Evolutionary conservation across 129 eudicot species (phyloP).

Genomic region (Escallonia rubra): DNA sequence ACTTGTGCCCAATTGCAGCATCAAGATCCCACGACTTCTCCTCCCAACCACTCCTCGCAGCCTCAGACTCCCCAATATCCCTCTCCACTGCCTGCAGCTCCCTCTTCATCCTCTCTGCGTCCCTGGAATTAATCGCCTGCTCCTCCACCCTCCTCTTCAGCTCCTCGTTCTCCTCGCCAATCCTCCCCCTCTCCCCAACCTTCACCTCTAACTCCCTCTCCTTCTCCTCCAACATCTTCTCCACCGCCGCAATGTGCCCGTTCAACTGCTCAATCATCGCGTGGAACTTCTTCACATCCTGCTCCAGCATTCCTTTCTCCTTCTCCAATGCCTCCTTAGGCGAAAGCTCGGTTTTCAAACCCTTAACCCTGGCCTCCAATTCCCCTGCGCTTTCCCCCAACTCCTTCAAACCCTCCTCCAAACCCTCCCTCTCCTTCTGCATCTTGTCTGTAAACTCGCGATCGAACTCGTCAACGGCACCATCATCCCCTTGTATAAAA

Average conservation of each 20-base stretch:
- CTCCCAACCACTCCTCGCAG: constrained; percentile 71
- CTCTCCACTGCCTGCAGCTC: constrained; percentile 80
- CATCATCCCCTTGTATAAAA: constrained; percentile 72
- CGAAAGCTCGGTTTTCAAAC: constrained; percentile 51
- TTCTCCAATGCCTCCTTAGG: constrained; percentile 15
- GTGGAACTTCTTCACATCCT: constrained; percentile 62
- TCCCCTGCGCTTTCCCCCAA: constrained; percentile 29
- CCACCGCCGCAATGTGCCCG: constrained; percentile 21
- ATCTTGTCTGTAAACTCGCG: neutral
- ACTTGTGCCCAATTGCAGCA: constrained; percentile 45
- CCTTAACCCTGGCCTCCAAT: constrained; percentile 47
- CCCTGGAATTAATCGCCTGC: constrained; percentile 68
- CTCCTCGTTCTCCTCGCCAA: constrained; percentile 71
- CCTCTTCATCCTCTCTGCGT: constrained; percentile 84
- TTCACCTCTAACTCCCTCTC: constrained; percentile 53
- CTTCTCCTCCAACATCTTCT: constrained; percentile 58
- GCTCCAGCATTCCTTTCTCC: neutral
- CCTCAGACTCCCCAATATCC: constrained; percentile 65
- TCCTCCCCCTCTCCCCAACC: constrained; percentile 43
- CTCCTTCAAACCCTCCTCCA: neutral
- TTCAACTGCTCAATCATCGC: constrained; percentile 39
- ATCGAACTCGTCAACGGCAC: constrained; percentile 27
- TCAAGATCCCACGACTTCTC: constrained; percentile 73
- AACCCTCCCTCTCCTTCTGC: neutral
- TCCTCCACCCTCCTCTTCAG: constrained; percentile 68